Base-by-base conservation (phyloP, 2,329 filamentous ascomycete genomes). In the Colletotrichum trifolii region DNA sequence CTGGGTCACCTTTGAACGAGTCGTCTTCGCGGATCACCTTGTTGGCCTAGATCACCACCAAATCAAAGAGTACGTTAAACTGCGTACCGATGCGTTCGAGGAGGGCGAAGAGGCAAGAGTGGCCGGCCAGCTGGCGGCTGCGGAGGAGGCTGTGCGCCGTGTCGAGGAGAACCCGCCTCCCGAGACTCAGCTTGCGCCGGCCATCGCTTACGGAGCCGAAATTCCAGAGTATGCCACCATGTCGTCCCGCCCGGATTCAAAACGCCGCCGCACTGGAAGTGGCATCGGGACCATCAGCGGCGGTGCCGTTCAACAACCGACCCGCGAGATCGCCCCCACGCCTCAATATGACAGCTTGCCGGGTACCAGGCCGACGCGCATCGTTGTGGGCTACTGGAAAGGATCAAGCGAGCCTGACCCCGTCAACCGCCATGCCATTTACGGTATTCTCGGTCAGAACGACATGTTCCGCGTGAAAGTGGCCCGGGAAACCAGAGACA, bases 391-490 rank as follows among this genome's bases (percentile, higher is more conserved):
- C 0, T 84, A 82, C 70, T 90, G 88, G 88, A 80, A 78, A 57
- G 81, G 82, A 11, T 89, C 87, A 0, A 82, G 78, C 38, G 82
- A 85, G 54, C 45, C 72, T 0, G 74, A 81, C 2, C 72, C 77
- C 2, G 75, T 76, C 11, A 81, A 89, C 70, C 85, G 86, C 56
- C 87, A 90, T 69, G 88, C 87, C 0, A 86, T 89, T 0, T 87
- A 85, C 58, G 88, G 88, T 4, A 88, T 90, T 10, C 74, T 90
- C 0, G 86, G 86, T 1, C 82, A 83, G 15, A 88, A 88, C 60
- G 87, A 89, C 68, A 89, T 88, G 82, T 89, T 90, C 71, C 79
- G 88, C 0, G 86, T 89, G 58, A 89, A 89, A 72, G 79, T 90
- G 0, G 82, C 87, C 1, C 79, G 85, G 6, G 82, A 88, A 69